Evolutionary conservation across 2,329 filamentous ascomycete species (phyloP).

Genomic region (Aureobasidium sp.): DNA sequence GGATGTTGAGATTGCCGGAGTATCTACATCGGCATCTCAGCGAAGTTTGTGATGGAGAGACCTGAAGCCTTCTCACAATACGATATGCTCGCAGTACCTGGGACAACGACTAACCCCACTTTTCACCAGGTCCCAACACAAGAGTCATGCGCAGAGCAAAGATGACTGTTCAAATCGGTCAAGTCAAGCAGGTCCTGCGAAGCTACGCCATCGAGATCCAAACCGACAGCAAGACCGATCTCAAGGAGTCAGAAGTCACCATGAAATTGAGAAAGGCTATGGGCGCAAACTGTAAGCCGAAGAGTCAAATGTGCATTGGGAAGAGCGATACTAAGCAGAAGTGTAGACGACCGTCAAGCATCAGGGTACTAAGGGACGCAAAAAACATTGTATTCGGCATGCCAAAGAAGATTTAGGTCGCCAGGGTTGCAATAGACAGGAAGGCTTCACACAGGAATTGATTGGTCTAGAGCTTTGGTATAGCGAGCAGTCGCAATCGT

Average conservation of each 20-base stretch:
- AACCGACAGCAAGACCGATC: constrained; percentile 11
- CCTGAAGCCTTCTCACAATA: not conserved
- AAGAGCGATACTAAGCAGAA: not conserved
- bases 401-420: not conserved
- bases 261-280: constrained; percentile 12
- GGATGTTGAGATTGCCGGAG: not conserved
- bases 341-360: constrained; percentile 3
- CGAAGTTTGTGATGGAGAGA: not conserved
- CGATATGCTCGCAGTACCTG: not conserved
- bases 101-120: not conserved
- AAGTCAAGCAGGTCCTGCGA: constrained; percentile 11
- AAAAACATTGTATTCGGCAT: not conserved
- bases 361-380: not conserved
- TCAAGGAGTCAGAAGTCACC: constrained; percentile 4
- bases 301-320: not conserved
- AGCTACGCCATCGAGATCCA: constrained; percentile 13
- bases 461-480: not conserved
- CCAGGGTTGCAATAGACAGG: not conserved
- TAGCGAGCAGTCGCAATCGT: not conserved
- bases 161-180: constrained; percentile 9
- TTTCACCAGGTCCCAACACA: not conserved
- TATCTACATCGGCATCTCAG: not conserved
- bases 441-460: not conserved
- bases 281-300: constrained; percentile 9
- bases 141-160: constrained; percentile 12